Evolutionary conservation across 805 yeast genomes (phyloP), one percentile per base, ranked within the genome.

Genomic region (Cyberlindnera euphorbiiphila): DNA sequence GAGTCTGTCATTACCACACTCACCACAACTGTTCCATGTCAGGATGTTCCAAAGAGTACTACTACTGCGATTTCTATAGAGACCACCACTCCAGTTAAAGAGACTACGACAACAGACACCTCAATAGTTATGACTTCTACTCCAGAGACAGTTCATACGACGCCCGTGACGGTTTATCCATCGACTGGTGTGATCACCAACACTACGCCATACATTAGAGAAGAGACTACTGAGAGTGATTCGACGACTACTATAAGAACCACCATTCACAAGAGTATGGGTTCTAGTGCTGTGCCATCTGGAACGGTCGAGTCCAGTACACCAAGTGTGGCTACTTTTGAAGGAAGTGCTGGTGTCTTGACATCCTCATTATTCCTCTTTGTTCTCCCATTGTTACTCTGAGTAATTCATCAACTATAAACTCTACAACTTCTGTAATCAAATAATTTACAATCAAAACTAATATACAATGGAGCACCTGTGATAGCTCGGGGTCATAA

Each of bases 401-500:
- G 21, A 29, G 25, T 14, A 8, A 13, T 13, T 12, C 16, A 12
- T 16, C 16, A 16, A 17, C 18, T 22, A 26, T 20, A n/a, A n/a
- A n/a, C n/a, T n/a, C n/a, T n/a, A n/a, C n/a, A n/a, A n/a, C n/a
- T n/a, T n/a, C n/a, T n/a, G n/a, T n/a, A n/a, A n/a, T n/a, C n/a
- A 22, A 22, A 22, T 30, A 21, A 30, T 30, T 15, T 23, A 24
- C 32, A 32, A 19, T 19, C 10, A 9, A 4, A 15, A 22, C 32
- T 39, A 39, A 21, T 39, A 34, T 39, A 39, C 43, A 39, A 11
- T 17, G 6, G 32, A 29, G 34, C 38, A 14, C 33, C 24, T 32
- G 29, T 32, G 11, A 25, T n/a, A 30, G 36, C 37, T 33, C 38
- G 16, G 29, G 43, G 43, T 39, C 43, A 35, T 39, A 39, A 39